phyloP scores from a whole-genome alignment of 305 asterid genomes.

The Fraxinus platypoda region DNA sequence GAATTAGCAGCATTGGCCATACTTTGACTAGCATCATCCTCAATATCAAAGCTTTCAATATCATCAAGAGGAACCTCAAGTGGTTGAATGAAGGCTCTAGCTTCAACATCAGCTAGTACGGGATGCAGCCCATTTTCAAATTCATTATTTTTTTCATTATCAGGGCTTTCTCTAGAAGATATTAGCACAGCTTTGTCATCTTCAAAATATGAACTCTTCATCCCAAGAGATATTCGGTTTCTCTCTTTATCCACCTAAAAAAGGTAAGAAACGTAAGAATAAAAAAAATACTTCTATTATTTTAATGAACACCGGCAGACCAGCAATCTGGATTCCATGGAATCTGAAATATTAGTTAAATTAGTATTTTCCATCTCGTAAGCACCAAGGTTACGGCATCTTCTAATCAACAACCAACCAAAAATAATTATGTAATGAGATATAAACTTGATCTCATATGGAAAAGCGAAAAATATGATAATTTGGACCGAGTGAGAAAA shows the following conservation, averaged over 20 bases:
- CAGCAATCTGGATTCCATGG: not conserved
- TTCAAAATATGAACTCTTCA: conserved; percentile 68
- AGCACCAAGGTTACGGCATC: not conserved
- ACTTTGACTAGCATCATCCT: conserved; percentile 36
- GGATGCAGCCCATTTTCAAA: conserved; percentile 38
- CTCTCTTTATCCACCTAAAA: conserved; percentile 84
- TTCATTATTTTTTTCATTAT: conserved; percentile 24
- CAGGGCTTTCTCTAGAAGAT: conserved; percentile 27
- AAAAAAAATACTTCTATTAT: not conserved
- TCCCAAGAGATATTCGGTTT: conserved; percentile 81
- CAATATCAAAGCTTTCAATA: conserved; percentile 46
- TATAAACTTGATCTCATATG: not conserved
- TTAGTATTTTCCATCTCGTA: not conserved
- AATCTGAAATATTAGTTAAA: not conserved
- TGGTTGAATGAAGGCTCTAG: conserved; percentile 79
- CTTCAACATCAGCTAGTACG: conserved; percentile 59
- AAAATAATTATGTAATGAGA: not conserved
- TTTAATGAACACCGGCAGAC: conserved; percentile 2
- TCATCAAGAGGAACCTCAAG: conserved; percentile 90
- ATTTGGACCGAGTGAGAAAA: not conserved
- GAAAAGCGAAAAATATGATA: not conserved
- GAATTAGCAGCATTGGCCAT: conserved; percentile 29
- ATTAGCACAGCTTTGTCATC: conserved; percentile 39
- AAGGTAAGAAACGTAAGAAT: conserved; percentile 4
- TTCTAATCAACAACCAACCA: not conserved